Percentiles rank a stretch among this genome's conserved stretches.
Conservation (phyloP, 2,329 filamentous ascomycete genomes). For the Dichotomopilus funicola region DNA sequence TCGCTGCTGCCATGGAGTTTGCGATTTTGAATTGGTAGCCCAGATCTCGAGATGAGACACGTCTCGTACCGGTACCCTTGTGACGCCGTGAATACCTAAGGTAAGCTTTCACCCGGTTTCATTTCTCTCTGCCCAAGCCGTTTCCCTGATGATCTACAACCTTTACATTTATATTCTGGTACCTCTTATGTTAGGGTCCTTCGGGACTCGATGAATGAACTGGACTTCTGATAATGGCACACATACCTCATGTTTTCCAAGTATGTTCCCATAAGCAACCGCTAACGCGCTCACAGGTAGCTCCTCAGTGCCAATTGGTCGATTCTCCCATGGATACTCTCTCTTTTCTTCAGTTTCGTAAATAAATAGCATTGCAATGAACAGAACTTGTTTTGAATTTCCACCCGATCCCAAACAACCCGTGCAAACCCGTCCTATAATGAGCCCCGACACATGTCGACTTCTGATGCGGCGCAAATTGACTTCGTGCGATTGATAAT, state of each 20-base stretch:
- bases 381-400: not conserved
- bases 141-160: constrained; percentile 63
- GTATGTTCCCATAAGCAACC: not conserved
- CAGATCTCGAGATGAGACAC: no score
- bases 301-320: not conserved
- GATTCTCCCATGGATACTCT: no score
- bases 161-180: constrained; percentile 69
- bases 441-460: not conserved
- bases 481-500: not conserved
- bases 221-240: constrained; percentile 66
- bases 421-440: not conserved
- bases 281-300: constrained; percentile 15
- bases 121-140: constrained; percentile 16
- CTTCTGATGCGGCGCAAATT: not conserved
- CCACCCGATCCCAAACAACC: not conserved
- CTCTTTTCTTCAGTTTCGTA: no score
- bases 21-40: no score
- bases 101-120: constrained; percentile 29
- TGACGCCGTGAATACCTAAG: constrained; percentile 9
- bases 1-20: no score
- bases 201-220: constrained; percentile 68
- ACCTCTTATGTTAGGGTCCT: constrained; percentile 88
- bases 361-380: not conserved
- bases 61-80: no score
- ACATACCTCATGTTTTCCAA: not conserved